Base-by-base conservation (phyloP, 1,139 yeast species). In the Candida tetrigidarum region DNA sequence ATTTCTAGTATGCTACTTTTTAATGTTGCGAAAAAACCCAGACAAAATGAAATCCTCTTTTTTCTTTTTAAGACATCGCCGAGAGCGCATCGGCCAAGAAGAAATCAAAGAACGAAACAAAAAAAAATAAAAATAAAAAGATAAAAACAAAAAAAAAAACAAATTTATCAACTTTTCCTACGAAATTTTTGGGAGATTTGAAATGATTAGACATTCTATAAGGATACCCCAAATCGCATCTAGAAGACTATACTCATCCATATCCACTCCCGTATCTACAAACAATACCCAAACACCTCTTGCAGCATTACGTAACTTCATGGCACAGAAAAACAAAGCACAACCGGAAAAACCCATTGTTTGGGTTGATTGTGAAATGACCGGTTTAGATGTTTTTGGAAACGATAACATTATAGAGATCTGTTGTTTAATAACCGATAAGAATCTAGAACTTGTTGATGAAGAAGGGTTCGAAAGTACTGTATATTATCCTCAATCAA, bases 341-440 rank as follows among this genome's bases (percentile, higher is more conserved):
- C 28, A 14, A 15, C 47, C 47, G 4, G 22, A 43, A 14, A 60
- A 63, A 42, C 77, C 83, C 5, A 64, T 88, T 16, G 95, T 91
- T 3, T 91, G 97, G 97, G 77, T 91, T 22, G 97, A 91, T 66
- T 74, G 78, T 54, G 78, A 71, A 55, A 95, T 95, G 99, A 95
- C 99, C 0, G 99, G 99, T 0, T 70, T 95, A 39, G 86, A 93
- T 56, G 83, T 84, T 19, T 63, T 71, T 46, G 76, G 76, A 5
- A 96, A 90, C 57, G 71, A 68, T 46, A 81, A 78, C 47, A 92
- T 95, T 55, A 88, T 95, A 51, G 99, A 95, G 64, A 83, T 95
- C 26, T 91, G 98, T 62, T 91, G 97, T 62, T 69, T 92, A 30
- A 73, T 95, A 41, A 93, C 99, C 1, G 96, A 93, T 59, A 90